A percentile compares a stretch with the other conserved stretches of the same genome.
Evolutionary conservation across 2,329 filamentous ascomycete species (phyloP).

Genomic region (Xylariaceae sp.): DNA sequence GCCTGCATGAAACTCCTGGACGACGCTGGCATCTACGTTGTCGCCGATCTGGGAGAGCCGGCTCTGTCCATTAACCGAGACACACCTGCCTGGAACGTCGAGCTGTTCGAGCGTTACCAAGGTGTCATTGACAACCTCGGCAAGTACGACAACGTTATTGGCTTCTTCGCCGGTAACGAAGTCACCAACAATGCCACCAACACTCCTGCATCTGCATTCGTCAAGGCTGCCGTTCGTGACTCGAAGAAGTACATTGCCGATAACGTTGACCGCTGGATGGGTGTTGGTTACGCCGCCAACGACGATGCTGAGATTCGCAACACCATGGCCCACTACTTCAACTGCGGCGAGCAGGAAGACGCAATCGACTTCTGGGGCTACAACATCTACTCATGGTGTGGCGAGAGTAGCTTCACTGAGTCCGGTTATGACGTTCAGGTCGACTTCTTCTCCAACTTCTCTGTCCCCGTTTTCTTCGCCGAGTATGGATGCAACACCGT

Average conservation of each 20-base stretch:
- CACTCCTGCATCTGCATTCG: conserved; percentile 69
- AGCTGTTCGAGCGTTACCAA: conserved; percentile 68
- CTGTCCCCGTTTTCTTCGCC: conserved; percentile 77
- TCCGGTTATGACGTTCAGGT: conserved; percentile 71
- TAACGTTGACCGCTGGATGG: conserved; percentile 62
- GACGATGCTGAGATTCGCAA: conserved; percentile 71
- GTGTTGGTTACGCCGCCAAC: conserved; percentile 77
- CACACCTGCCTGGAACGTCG: conserved; percentile 64
- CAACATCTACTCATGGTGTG: conserved; percentile 89
- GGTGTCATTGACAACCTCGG: conserved; percentile 67
- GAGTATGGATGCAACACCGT: conserved; percentile 75
- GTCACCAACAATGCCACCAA: conserved; percentile 73
- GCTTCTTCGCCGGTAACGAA: conserved; percentile 82
- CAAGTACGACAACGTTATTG: conserved; percentile 71
- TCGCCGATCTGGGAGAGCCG: conserved; percentile 72
- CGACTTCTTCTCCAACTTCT: conserved; percentile 68
- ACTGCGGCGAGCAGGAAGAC: conserved; percentile 60
- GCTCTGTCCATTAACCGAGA: conserved; percentile 68
- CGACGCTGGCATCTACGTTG: conserved; percentile 73
- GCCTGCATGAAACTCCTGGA: conserved; percentile 68
- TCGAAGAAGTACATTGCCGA: conserved; percentile 74
- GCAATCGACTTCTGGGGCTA: conserved; percentile 82
- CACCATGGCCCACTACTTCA: conserved; percentile 71
- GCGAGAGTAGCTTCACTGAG: conserved; percentile 59
- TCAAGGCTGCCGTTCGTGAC: conserved; percentile 79